Evolutionary conservation across 345 rosid species (phyloP), one percentile per base, ranked within the genome.

Genomic region (Trapa bicornis): DNA sequence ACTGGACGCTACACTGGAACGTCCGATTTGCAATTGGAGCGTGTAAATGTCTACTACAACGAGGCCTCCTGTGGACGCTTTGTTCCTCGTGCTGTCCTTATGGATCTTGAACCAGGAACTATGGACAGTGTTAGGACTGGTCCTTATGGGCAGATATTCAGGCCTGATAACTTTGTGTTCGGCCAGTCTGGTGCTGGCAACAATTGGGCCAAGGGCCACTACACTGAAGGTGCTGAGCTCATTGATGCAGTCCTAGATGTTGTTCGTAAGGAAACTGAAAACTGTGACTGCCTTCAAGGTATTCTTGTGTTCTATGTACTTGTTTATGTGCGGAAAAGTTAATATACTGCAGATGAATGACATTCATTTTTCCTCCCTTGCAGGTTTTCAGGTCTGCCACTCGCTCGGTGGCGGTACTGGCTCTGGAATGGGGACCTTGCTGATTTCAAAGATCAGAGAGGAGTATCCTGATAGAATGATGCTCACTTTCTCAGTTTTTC

Each of bases 361-460:
- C 33, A 35, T 58, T 37, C 32, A 5, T 32, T 2, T 33, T 32
- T 3, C 37, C 14, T 29, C 33, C 10, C 0, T 35, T 9, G 37
- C 63, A 58, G 63, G 63, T 58, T 58, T 58, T 32, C 63, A 58
- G 63, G 63, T 58, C 38, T 58, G 63, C 63, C 63, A 58, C 63
- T 58, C 63, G 35, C 63, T 58, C 9, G 63, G 63, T 58, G 63
- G 63, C 4, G 63, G 63, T 37, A 58, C 63, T 58, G 63, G 63
- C 3, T 58, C 63, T 9, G 63, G 63, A 58, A 58, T 58, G 63
- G 63, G 63, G 35, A 58, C 63, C 63, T 35, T 58, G 37, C 63
- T 58, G 63, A 58, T 58, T 33, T 58, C 63, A 35, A 58, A 58
- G 38, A 58, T 58, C 63, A 29, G 63, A 8, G 63, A 58, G 38